phyloP scores from a whole-genome alignment of 257 asterid genomes.

The Phtheirospermum japonicum region DNA sequence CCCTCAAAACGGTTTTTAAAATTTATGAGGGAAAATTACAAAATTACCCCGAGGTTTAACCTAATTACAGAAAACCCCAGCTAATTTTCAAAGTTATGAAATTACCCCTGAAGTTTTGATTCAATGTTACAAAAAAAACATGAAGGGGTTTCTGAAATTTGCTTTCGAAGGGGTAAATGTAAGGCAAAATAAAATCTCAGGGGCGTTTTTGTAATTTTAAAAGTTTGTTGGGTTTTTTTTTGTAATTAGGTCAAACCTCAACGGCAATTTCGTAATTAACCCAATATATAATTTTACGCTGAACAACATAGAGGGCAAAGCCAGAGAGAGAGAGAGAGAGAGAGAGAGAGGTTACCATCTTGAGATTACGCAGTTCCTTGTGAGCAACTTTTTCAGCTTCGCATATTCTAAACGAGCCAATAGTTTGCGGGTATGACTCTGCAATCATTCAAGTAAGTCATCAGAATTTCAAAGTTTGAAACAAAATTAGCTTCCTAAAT shows the following conservation, averaged over 20 bases:
- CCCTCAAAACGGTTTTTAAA: too few species aligned
- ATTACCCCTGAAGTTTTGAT: not conserved
- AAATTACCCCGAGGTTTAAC: not conserved
- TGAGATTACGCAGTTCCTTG: conserved; percentile 69
- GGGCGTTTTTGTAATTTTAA: too few species aligned
- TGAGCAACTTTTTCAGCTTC: conserved; percentile 83
- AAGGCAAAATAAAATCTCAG: too few species aligned
- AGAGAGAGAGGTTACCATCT: conserved; percentile 69
- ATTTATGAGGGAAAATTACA: not conserved
- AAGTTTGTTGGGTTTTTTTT: too few species aligned
- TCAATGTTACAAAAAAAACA: not conserved
- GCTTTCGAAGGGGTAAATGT: too few species aligned
- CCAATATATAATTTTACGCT: not conserved
- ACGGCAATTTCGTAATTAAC: too few species aligned
- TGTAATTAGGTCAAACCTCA: too few species aligned
- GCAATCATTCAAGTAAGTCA: conserved; percentile 34
- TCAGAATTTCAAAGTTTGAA: conserved; percentile 21
- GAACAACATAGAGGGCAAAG: not conserved
- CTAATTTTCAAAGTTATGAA: not conserved
- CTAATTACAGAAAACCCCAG: not conserved
- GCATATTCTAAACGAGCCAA: conserved; percentile 61
- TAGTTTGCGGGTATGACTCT: conserved; percentile 87
- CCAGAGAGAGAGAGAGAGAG: too few species aligned
- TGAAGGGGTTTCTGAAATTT: not conserved
- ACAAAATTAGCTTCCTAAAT: too few species aligned